These are phyloP conservation scores for Primulina eburnea DNA, from an alignment of 257 asterid species.

Conservation along the genomic window DNA sequence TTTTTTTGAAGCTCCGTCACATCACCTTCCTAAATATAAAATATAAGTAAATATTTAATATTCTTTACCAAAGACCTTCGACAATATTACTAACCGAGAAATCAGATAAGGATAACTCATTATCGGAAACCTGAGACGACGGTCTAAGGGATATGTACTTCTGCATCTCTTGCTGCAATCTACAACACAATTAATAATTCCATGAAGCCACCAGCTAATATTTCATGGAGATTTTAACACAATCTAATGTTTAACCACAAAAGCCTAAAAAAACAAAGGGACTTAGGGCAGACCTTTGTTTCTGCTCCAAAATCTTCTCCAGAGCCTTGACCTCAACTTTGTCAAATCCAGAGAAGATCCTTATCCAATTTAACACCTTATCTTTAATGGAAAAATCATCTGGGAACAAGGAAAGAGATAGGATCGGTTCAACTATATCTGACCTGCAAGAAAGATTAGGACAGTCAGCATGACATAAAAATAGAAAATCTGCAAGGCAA, in stretches of 20 bases:
- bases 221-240: conserved; percentile 17
- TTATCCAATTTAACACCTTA: conserved; percentile 71
- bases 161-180: conserved; percentile 93
- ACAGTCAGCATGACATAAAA: background rate
- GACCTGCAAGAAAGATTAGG: conserved; percentile 61
- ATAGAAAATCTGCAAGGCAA: conserved; percentile 25
- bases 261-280: conserved; percentile 24
- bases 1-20: conserved; percentile 76
- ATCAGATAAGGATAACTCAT: conserved; percentile 16
- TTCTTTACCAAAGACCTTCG: conserved; percentile 22
- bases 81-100: conserved; percentile 18
- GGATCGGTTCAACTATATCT: conserved; percentile 72
- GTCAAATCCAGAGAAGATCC: conserved; percentile 73
- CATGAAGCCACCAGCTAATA: conserved; percentile 2
- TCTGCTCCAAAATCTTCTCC: conserved; percentile 94
- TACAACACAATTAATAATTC: conserved; percentile 34
- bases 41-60: conserved; percentile 29
- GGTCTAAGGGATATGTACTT: conserved; percentile 75
- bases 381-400: conserved; percentile 64
- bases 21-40: conserved; percentile 72
- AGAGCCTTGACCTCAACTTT: conserved; percentile 92
- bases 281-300: conserved; percentile 69
- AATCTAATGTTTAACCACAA: conserved; percentile 1
- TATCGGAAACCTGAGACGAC: conserved; percentile 58
- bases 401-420: conserved; percentile 79